Conservation (phyloP, 768 basidiomycete species). For the Pleurotus eryngii region DNA sequence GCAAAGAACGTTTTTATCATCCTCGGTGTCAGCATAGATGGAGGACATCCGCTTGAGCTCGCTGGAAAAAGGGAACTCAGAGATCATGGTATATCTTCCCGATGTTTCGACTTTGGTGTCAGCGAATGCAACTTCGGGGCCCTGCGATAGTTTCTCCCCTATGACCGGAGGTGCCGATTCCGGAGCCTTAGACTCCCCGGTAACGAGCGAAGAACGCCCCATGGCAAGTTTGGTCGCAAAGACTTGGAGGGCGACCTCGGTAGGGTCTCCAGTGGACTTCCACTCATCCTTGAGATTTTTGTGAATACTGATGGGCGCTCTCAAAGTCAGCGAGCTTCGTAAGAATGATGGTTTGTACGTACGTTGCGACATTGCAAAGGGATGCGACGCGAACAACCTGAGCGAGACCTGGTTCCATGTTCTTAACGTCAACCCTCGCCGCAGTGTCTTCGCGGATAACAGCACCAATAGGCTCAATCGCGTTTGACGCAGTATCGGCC, state of each 20-base stretch:
- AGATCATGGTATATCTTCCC: slow-evolving; percentile 29
- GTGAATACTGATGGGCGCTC: slow-evolving; percentile 23
- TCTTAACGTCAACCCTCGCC: slow-evolving; percentile 15
- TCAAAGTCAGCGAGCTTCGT: too few species aligned
- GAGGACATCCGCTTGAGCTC: slow-evolving; percentile 49
- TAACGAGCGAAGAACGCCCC: slow-evolving; percentile 30
- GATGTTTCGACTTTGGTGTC: slow-evolving; percentile 17
- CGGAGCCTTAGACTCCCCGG: slow-evolving; percentile 18
- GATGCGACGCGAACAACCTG: slow-evolving; percentile 28
- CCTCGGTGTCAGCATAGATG: slow-evolving; percentile 29
- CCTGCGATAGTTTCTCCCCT: slow-evolving; percentile 13
- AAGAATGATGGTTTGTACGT: slow-evolving; percentile 2
- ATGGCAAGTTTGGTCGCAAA: slow-evolving; percentile 47
- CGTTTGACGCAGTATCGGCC: slow-evolving; percentile 29
- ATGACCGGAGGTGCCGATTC: slow-evolving; percentile 20
- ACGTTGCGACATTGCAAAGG: slow-evolving; percentile 37
- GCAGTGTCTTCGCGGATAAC: slow-evolving; percentile 22
- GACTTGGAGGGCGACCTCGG: slow-evolving; percentile 53
- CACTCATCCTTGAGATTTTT: slow-evolving; percentile 39
- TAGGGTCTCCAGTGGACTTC: slow-evolving; percentile 51
- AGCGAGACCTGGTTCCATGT: slow-evolving; percentile 20
- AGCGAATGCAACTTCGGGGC: slow-evolving; percentile 10
- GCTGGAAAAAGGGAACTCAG: slow-evolving; percentile 48
- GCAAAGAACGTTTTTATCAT: slow-evolving; percentile 18
- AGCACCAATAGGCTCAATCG: slow-evolving; percentile 27